Base-by-base conservation (phyloP, 2,329 filamentous ascomycete genomes). In the Fusarium sp. region DNA sequence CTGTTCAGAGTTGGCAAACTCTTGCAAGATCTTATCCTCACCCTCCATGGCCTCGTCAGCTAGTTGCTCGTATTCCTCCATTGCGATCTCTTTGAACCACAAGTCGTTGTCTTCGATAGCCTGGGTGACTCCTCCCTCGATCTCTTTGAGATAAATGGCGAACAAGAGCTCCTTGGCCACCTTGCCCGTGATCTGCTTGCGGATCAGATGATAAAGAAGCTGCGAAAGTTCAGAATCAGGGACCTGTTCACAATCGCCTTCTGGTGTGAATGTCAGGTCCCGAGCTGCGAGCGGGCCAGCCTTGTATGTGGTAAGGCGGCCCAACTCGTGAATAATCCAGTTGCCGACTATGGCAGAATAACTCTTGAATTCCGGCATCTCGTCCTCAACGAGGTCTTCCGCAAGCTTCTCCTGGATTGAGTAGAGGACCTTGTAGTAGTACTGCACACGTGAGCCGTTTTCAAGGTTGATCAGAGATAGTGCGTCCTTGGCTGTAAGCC, bases 401-500 rank as follows among this genome's bases (percentile, higher is more conserved):
- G 54, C 72, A 51, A 78, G 49, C 52, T 72, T 74, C 6, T 72
- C 62, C 46, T 81, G 77, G 1, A 90, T 74, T 2, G 77, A 76
- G 4, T 84, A 81, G 2, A 92, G 82, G 0, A 93, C 87, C 28
- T 87, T 85, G 74, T 91, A 90, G 75, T 94, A 97, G 78, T 94
- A 97, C 70, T 97, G 90, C 6, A 96, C 81, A 41, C 94, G 87
- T 9, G 89, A 89, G 9, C 94, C 94, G 56, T 91, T 87, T 67
- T 98, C 92, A 1, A 97, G 82, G 9, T 88, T 85, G 46, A 94
- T 85, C 34, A 99, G 82, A 0, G 94, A 92, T 69, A 92, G 86
- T 2, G 95, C 94, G 74, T 99, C 96, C 76, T 96, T 96, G 9
- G 88, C 77, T 0, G 90, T 91, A 13, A 99, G 82, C 0, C 88